A percentile compares a stretch with the other conserved stretches of the same genome.
Conservation (phyloP, 192 early-diverging fungal genomes). For the Umbelopsis vinacea region DNA sequence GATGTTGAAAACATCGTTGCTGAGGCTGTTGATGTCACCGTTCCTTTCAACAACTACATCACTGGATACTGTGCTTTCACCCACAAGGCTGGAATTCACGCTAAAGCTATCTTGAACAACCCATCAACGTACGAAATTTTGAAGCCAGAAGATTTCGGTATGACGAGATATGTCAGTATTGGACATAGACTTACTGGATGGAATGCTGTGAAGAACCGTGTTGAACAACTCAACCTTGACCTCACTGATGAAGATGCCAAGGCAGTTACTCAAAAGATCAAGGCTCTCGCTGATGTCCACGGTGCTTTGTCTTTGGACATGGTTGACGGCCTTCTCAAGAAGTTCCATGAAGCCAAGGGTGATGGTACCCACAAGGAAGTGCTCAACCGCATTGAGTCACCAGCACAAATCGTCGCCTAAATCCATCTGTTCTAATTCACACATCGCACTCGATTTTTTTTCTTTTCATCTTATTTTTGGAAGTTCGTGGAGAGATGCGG, state of each 20-base stretch:
- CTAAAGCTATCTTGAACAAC: slow-evolving; percentile 99
- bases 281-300: slow-evolving; percentile 92
- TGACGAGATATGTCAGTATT: slow-evolving; percentile 97
- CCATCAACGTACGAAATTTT: slow-evolving; percentile 98
- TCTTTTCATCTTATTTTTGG: not conserved
- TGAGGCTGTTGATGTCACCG: slow-evolving; percentile 89
- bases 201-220: slow-evolving; percentile 99
- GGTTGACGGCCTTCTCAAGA: slow-evolving; percentile 83
- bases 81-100: slow-evolving; percentile 99
- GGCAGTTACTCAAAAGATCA: slow-evolving; percentile 92
- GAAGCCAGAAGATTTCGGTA: slow-evolving; percentile 98
- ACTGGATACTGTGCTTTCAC: slow-evolving; percentile 99
- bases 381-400: slow-evolving; percentile 52
- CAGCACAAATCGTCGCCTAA: slow-evolving; percentile 51
- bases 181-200: slow-evolving; percentile 97
- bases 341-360: slow-evolving; percentile 73
- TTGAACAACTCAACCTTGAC: slow-evolving; percentile 85
- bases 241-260: slow-evolving; percentile 92
- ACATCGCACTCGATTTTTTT: not conserved
- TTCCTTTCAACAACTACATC: slow-evolving; percentile 99
- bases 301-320: slow-evolving; percentile 87
- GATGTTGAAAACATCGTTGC: slow-evolving; percentile 98
- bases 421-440: not conserved
- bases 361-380: slow-evolving; percentile 56
- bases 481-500: slow-evolving; percentile 6